phyloP scores from a whole-genome alignment of 2,329 filamentous ascomycete genomes.

The Sclerotinia nivalis region DNA sequence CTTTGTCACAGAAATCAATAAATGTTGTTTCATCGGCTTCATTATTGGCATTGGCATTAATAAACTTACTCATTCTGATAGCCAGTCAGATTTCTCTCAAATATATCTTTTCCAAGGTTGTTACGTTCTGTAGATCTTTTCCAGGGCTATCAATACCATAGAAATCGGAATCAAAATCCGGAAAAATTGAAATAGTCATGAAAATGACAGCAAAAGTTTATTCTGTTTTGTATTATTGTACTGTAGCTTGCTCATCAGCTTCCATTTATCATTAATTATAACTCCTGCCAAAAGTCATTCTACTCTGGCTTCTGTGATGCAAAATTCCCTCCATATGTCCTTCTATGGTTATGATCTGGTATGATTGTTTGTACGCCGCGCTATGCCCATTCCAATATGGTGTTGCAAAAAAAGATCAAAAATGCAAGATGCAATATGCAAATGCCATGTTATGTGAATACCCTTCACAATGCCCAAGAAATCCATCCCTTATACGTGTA shows the following conservation, averaged over 20 bases:
- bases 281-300: not conserved
- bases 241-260: not conserved
- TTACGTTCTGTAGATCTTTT: too few relatives aligned
- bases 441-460: not conserved
- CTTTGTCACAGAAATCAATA: not conserved
- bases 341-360: constrained; percentile 14
- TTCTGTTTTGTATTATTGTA: not conserved
- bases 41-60: not conserved
- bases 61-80: not conserved
- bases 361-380: constrained; percentile 18
- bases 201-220: not conserved
- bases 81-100: not conserved
- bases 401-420: not conserved
- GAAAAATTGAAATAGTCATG: not conserved
- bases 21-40: not conserved
- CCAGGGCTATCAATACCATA: too few relatives aligned
- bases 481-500: not conserved
- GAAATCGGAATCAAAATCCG: too few relatives aligned
- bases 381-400: constrained; percentile 13
- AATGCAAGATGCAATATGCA: constrained; percentile 11
- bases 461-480: constrained; percentile 4
- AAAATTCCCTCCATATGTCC: constrained; percentile 15
- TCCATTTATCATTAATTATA: constrained; percentile 11
- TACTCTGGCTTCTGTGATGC: constrained; percentile 12
- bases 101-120: too few relatives aligned